Percentiles rank a stretch among this genome's conserved stretches.
Evolutionary conservation across 176 grass and related monocot genomes (phyloP).

Genomic region (Calamus simplicifolius): DNA sequence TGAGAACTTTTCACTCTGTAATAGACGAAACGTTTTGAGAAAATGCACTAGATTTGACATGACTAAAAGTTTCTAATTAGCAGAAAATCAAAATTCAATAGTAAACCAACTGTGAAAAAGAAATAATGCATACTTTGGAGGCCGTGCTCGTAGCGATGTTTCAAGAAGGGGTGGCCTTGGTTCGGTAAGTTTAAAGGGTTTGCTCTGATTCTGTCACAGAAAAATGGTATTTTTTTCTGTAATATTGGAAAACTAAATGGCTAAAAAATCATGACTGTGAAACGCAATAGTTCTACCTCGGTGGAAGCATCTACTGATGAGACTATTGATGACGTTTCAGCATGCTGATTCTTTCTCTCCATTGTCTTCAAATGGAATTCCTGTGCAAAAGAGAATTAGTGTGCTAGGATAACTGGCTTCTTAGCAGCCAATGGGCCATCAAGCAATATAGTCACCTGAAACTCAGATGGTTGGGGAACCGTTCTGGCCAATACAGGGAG

Average conservation of each 20-base stretch:
- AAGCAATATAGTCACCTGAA: conserved; percentile 42
- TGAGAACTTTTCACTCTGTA: conserved; percentile 78
- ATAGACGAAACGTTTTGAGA: too few relatives aligned
- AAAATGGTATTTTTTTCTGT: too few relatives aligned
- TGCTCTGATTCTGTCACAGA: conserved; percentile 52
- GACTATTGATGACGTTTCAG: conserved; percentile 46
- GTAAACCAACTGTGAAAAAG: too few relatives aligned
- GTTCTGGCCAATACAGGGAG: conserved; percentile 61
- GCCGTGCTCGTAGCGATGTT: conserved; percentile 66
- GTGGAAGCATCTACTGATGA: conserved; percentile 37
- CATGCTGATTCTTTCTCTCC: conserved; percentile 60
- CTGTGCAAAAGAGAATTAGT: conserved; percentile 20
- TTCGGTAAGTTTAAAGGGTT: conserved; percentile 35
- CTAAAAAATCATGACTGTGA: too few relatives aligned
- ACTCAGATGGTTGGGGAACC: conserved; percentile 43
- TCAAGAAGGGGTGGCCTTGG: conserved; percentile 66
- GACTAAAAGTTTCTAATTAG: too few relatives aligned
- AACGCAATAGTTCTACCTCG: conserved; percentile 21
- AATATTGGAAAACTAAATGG: too few relatives aligned
- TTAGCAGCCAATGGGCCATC: not conserved
- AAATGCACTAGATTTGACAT: too few relatives aligned
- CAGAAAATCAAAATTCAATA: too few relatives aligned
- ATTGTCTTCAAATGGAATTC: conserved; percentile 85
- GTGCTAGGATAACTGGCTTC: not conserved
- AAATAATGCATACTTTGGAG: conserved; percentile 53